Conservation (phyloP, 106 monocot species). For the Acorus gramineus region DNA sequence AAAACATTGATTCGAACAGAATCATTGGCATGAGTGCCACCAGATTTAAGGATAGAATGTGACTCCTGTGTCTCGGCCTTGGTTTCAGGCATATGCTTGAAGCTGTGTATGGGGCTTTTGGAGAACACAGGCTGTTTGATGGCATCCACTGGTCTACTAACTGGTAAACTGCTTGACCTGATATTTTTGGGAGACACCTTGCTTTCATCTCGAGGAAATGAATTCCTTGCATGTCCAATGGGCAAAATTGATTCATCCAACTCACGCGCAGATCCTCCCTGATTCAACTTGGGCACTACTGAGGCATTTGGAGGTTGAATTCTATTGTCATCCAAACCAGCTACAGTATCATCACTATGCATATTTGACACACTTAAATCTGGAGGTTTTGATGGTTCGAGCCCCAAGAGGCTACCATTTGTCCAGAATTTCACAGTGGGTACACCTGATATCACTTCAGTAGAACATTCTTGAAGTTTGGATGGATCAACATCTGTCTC, state of each 20-base stretch:
- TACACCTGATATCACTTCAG: slow-evolving; percentile 4
- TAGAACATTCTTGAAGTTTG: slow-evolving; percentile 9
- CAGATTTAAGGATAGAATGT: neutral
- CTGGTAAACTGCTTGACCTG: no score
- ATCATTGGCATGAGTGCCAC: slow-evolving; percentile 3
- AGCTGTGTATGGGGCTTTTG: no score
- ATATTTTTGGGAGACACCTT: neutral
- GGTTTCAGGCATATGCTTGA: no score
- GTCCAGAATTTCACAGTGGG: slow-evolving; percentile 63
- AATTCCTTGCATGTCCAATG: slow-evolving; percentile 8
- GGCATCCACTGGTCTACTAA: no score
- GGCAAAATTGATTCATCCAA: slow-evolving; percentile 2
- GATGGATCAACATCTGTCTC: neutral
- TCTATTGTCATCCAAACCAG: slow-evolving; percentile 1
- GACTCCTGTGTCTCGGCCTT: neutral
- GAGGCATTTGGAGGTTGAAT: slow-evolving; percentile 4
- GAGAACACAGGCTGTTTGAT: no score
- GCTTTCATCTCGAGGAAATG: neutral
- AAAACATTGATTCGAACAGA: neutral
- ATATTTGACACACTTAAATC: slow-evolving; percentile 27
- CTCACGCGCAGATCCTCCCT: neutral
- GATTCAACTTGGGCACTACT: slow-evolving; percentile 1
- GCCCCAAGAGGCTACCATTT: slow-evolving; percentile 88
- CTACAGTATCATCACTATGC: slow-evolving; percentile 1
- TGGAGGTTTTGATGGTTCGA: slow-evolving; percentile 91